These are phyloP conservation scores for Teratosphaeria gauchensis DNA, from an alignment of 2,329 filamentous ascomycete genomes.

Conservation along the genomic window DNA sequence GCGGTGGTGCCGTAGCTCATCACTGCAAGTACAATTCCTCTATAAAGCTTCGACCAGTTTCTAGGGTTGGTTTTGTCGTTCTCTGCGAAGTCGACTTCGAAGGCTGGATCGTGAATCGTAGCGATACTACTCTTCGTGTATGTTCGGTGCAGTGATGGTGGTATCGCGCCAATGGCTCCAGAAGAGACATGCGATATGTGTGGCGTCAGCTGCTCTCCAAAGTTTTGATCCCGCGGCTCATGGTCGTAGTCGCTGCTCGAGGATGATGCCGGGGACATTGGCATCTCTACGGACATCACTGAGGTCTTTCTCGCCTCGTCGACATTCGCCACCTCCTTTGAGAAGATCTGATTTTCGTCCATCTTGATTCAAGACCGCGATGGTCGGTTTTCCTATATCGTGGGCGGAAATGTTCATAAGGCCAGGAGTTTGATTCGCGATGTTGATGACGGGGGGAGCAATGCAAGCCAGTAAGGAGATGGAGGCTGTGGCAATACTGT, in stretches of 20 bases:
- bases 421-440: neutral
- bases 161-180: slow-evolving; percentile 21
- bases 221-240: slow-evolving; percentile 11
- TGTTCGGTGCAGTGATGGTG: slow-evolving; percentile 11
- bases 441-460: neutral
- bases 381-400: too few relatives aligned
- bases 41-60: slow-evolving; percentile 57
- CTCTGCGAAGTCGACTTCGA: slow-evolving; percentile 63
- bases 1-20: slow-evolving; percentile 49
- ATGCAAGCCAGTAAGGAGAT: neutral
- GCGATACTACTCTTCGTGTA: slow-evolving; percentile 13
- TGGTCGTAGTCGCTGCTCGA: slow-evolving; percentile 7
- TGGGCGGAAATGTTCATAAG: neutral
- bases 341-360: neutral
- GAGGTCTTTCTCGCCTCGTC: neutral
- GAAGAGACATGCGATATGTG: slow-evolving; percentile 20
- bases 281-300: slow-evolving; percentile 18
- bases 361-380: neutral
- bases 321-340: neutral
- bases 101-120: slow-evolving; percentile 42
- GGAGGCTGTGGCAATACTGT: neutral
- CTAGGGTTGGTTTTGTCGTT: slow-evolving; percentile 55
- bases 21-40: slow-evolving; percentile 43
- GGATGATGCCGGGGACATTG: slow-evolving; percentile 13
- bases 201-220: slow-evolving; percentile 13